Percentiles rank a stretch among this genome's conserved stretches.
Evolutionary conservation across 345 rosid species (phyloP).

Genomic region (Reutealis trisperma): DNA sequence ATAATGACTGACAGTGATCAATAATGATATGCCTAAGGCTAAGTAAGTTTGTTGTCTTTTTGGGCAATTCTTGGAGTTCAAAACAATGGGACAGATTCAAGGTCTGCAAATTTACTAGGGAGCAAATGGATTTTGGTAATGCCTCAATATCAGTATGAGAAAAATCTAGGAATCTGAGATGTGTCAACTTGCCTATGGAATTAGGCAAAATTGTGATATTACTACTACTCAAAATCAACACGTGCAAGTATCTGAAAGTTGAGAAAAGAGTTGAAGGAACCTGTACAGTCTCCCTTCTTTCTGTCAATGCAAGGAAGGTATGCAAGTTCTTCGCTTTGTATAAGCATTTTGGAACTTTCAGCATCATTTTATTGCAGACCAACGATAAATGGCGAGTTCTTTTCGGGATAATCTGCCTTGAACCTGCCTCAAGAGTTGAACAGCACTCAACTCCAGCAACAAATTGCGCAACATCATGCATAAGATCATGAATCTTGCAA

Average conservation of each 20-base stretch:
- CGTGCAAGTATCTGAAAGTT: not conserved
- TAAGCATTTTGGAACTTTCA: not conserved
- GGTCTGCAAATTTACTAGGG: slow-evolving; percentile 6
- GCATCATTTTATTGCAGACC: not conserved
- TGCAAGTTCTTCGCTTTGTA: slow-evolving; percentile 3
- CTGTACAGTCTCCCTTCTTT: not conserved
- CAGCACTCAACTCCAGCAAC: slow-evolving; percentile 3
- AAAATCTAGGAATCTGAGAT: not conserved
- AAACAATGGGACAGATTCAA: slow-evolving; percentile 10
- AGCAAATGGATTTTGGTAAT: not conserved
- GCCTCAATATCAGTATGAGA: slow-evolving; percentile 4
- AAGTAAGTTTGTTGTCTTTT: not conserved
- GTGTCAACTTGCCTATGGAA: slow-evolving; percentile 3
- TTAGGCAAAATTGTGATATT: not conserved
- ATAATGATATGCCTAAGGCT: slow-evolving; percentile 1
- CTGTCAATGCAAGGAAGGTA: not conserved
- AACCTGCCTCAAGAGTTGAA: not conserved
- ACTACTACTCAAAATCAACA: not conserved
- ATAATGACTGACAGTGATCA: not conserved
- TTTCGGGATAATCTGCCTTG: not conserved
- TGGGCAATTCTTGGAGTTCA: slow-evolving; percentile 3
- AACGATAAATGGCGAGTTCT: slow-evolving; percentile 1
- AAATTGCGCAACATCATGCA: slow-evolving; percentile 4
- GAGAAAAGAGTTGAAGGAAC: not conserved
- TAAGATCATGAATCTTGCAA: slow-evolving; percentile 10